phyloP scores from a whole-genome alignment of 768 basidiomycete species.

The Kwoniella dendrophila region DNA sequence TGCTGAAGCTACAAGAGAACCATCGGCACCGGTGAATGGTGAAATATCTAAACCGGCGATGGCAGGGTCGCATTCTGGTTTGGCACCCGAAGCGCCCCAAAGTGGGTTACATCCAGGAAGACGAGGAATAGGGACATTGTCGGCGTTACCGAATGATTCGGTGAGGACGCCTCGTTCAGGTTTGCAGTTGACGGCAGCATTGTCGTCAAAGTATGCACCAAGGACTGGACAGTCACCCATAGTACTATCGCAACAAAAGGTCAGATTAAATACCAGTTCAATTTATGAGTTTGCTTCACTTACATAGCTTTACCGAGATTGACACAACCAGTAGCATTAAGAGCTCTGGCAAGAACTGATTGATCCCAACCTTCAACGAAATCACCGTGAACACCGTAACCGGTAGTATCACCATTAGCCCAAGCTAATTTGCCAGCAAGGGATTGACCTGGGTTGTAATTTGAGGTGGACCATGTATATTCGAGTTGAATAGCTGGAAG shows the following conservation, averaged over 20 bases:
- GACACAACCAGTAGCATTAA: slow-evolving; percentile 56
- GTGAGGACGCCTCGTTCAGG: slow-evolving; percentile 36
- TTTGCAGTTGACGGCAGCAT: slow-evolving; percentile 29
- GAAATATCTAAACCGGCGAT: slow-evolving; percentile 32
- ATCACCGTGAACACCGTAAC: slow-evolving; percentile 62
- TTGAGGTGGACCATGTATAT: slow-evolving; percentile 35
- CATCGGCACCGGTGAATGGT: slow-evolving; percentile 36
- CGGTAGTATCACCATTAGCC: slow-evolving; percentile 67
- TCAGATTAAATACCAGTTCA: neutral
- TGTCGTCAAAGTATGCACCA: slow-evolving; percentile 28
- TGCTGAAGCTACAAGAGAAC: slow-evolving; percentile 25
- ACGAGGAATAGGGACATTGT: slow-evolving; percentile 30
- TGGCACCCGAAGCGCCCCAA: slow-evolving; percentile 40
- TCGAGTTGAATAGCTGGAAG: slow-evolving; percentile 50
- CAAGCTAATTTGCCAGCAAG: slow-evolving; percentile 45
- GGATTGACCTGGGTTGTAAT: slow-evolving; percentile 50
- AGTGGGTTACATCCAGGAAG: slow-evolving; percentile 51
- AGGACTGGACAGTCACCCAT: slow-evolving; percentile 28
- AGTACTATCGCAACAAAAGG: slow-evolving; percentile 2
- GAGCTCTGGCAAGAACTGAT: slow-evolving; percentile 63
- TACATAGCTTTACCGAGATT: slow-evolving; percentile 27
- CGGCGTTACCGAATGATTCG: slow-evolving; percentile 31
- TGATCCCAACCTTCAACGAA: slow-evolving; percentile 62
- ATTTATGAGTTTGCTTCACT: neutral
- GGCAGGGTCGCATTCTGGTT: slow-evolving; percentile 43